These are phyloP conservation scores for Annona squamosa DNA, from an alignment of 164 flowering plant genomes.

Conservation along the genomic window DNA sequence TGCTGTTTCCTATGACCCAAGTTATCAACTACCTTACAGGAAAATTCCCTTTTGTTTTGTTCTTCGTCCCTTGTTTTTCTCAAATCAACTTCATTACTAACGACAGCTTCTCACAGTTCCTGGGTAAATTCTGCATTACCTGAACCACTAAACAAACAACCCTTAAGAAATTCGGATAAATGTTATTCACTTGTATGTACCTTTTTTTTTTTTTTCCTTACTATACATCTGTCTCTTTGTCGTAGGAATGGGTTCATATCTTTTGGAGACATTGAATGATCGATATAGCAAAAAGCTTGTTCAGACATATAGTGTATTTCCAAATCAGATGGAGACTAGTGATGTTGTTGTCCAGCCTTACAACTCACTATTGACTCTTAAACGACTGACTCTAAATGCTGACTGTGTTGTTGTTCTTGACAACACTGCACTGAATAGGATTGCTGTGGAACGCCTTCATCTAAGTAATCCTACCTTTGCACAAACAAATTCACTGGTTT, in stretches of 20 bases:
- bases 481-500: slow-evolving; percentile 94
- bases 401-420: slow-evolving; percentile 99
- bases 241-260: slow-evolving; percentile 97
- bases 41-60: no score
- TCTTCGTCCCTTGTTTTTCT: no score
- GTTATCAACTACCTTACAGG: no score
- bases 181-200: no score
- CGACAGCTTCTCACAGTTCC: no score
- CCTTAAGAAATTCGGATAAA: no score
- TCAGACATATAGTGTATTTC: slow-evolving; percentile 98
- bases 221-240: slow-evolving; percentile 2
- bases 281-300: slow-evolving; percentile 98
- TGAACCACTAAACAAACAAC: no score
- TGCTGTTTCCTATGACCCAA: no score
- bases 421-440: slow-evolving; percentile 92
- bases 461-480: slow-evolving; percentile 86
- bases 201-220: neutral
- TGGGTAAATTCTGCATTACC: no score
- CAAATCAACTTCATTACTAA: no score
- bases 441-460: slow-evolving; percentile 97
- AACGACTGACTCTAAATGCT: slow-evolving; percentile 91
- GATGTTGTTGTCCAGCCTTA: slow-evolving; percentile 99
- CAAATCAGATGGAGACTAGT: slow-evolving; percentile 99
- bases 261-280: slow-evolving; percentile 94
- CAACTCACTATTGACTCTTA: slow-evolving; percentile 94